These are phyloP conservation scores for Gnomoniopsis sp. DNA, from an alignment of 2,329 filamentous ascomycete species.

Conservation along the genomic window DNA sequence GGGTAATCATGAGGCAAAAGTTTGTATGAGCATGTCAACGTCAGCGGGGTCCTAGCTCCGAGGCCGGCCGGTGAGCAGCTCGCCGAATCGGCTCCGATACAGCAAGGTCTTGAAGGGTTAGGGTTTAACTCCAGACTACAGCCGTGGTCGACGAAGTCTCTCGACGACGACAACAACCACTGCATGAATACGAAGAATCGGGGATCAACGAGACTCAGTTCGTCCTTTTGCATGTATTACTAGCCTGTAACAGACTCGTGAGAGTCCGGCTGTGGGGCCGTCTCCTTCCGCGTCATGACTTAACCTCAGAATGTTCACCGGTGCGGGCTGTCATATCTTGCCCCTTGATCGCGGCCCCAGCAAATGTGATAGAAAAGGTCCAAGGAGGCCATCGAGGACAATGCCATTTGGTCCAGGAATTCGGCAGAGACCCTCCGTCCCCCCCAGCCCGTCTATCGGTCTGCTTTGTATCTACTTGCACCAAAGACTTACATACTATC, in stretches of 20 bases:
- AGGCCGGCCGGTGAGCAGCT: background rate
- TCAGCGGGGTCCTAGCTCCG: slow-evolving; percentile 8
- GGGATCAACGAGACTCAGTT: background rate
- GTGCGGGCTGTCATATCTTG: background rate
- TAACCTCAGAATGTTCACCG: background rate
- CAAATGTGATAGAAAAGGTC: background rate
- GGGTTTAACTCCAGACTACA: too few relatives aligned
- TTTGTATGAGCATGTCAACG: slow-evolving; percentile 2
- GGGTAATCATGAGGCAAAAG: background rate
- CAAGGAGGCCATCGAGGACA: background rate
- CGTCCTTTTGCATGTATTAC: background rate
- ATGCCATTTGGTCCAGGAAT: background rate
- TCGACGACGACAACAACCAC: background rate
- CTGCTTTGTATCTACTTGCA: too few relatives aligned
- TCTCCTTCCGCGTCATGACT: background rate
- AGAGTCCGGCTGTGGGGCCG: background rate
- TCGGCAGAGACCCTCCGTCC: background rate
- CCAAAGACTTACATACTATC: too few relatives aligned
- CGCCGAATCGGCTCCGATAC: background rate
- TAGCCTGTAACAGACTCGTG: background rate
- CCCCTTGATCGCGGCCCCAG: background rate
- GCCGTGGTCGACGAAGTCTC: background rate
- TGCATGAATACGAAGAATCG: background rate
- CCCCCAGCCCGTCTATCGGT: too few relatives aligned
- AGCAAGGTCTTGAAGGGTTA: background rate